phyloP scores from a whole-genome alignment of 2,329 filamentous ascomycete genomes.

The Myriosclerotinia curreyana region DNA sequence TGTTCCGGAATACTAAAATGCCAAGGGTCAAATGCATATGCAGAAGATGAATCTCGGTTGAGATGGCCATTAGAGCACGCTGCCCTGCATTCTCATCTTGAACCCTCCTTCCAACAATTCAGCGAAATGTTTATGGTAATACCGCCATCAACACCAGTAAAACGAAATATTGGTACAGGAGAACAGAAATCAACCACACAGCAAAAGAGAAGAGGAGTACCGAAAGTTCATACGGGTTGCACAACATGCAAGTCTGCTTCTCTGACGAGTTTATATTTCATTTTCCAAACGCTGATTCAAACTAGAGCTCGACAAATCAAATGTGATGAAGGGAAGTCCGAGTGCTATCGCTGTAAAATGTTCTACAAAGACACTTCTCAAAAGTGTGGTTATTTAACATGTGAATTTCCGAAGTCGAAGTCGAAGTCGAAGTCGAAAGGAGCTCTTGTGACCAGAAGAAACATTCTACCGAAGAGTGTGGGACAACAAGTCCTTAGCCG shows the following conservation, averaged over 20 bases:
- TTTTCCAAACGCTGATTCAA: background rate
- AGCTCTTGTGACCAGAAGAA: background rate
- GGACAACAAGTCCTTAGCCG: background rate
- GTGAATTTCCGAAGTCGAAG: background rate
- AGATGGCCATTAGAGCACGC: background rate
- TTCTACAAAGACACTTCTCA: slow-evolving; percentile 15
- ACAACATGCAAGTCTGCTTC: slow-evolving; percentile 19
- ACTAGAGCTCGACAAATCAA: slow-evolving; percentile 17
- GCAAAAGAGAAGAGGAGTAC: slow-evolving; percentile 13
- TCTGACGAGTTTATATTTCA: background rate
- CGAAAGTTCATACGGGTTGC: slow-evolving; percentile 18
- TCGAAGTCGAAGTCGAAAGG: background rate
- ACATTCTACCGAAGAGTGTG: background rate
- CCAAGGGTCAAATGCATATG: background rate
- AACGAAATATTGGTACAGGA: background rate
- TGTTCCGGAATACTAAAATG: background rate
- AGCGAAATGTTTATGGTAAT: slow-evolving; percentile 17
- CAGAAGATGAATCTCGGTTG: background rate
- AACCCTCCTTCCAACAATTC: background rate
- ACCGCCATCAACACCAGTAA: background rate
- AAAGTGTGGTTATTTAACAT: slow-evolving; percentile 16
- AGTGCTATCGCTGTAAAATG: slow-evolving; percentile 16
- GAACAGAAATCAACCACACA: background rate
- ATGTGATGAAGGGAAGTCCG: slow-evolving; percentile 18
- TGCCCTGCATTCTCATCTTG: background rate